Conservation (phyloP, 768 basidiomycete species). For the Panaeolus papilionaceus region DNA sequence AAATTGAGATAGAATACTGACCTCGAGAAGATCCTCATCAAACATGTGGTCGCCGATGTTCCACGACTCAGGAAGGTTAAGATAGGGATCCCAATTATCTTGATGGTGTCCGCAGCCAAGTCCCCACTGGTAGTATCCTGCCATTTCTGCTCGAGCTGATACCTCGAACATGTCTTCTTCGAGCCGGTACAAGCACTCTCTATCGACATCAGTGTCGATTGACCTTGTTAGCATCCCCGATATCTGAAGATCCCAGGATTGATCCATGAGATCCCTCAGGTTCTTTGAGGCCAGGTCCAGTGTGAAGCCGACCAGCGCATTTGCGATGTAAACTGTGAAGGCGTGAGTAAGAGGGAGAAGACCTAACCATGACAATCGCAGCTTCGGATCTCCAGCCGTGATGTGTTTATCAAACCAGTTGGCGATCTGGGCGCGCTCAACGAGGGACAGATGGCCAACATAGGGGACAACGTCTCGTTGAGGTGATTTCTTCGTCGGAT, state of each 20-base stretch:
- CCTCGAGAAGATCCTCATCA: too few relatives aligned
- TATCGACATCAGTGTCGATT: conserved; percentile 12
- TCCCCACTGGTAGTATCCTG: conserved; percentile 23
- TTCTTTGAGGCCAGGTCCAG: background rate
- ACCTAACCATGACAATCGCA: conserved; percentile 15
- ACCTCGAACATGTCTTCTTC: conserved; percentile 28
- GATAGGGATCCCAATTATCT: conserved; percentile 17
- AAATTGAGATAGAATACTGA: too few relatives aligned
- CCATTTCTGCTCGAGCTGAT: conserved; percentile 20
- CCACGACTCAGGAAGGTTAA: too few relatives aligned
- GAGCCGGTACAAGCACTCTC: conserved; percentile 10
- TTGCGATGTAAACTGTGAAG: conserved; percentile 16
- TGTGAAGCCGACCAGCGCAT: background rate
- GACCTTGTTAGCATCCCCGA: background rate
- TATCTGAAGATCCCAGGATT: conserved; percentile 16
- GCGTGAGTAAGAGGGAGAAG: conserved; percentile 17
- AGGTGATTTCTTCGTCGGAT: background rate
- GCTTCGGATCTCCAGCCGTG: background rate
- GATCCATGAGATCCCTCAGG: background rate
- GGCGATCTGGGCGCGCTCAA: conserved; percentile 18
- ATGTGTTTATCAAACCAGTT: conserved; percentile 21
- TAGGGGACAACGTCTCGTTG: conserved; percentile 4
- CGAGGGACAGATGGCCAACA: conserved; percentile 18
- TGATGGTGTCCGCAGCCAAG: conserved; percentile 22
- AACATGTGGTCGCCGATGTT: too few relatives aligned